Percentiles rank a stretch among this genome's conserved stretches.
phyloP scores from a whole-genome alignment of 2,329 filamentous ascomycete genomes.

The Parastagonospora nodorum region DNA sequence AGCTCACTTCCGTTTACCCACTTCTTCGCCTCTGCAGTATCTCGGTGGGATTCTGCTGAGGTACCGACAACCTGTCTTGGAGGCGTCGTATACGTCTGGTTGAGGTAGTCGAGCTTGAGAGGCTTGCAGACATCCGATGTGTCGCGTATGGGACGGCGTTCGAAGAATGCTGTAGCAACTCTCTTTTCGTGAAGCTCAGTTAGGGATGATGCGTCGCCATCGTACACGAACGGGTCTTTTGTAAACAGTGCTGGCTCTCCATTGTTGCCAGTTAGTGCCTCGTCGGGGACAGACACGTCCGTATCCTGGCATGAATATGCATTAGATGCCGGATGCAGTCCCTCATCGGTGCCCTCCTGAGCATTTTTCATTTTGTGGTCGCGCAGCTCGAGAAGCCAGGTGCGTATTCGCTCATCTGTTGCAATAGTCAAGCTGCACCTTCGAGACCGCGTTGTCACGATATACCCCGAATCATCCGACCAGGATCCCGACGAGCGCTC shows the following conservation, averaged over 20 bases:
- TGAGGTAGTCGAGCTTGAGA: not conserved
- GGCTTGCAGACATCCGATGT: too few species aligned
- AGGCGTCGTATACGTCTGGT: not conserved
- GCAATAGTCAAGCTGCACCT: constrained; percentile 1
- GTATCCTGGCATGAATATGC: too few species aligned
- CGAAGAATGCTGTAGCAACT: too few species aligned
- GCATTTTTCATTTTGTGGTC: not conserved
- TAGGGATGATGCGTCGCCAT: not conserved
- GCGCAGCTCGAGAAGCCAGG: constrained; percentile 21
- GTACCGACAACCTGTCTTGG: not conserved
- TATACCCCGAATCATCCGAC: constrained; percentile 35
- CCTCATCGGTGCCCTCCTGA: too few species aligned
- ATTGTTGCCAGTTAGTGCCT: not conserved
- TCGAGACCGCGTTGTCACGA: constrained; percentile 8
- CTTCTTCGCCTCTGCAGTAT: not conserved
- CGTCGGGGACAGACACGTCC: too few species aligned
- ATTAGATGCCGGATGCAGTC: too few species aligned
- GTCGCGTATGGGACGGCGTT: too few species aligned
- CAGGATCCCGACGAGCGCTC: constrained; percentile 27
- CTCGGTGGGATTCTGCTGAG: not conserved
- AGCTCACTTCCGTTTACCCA: not conserved
- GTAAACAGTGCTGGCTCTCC: not conserved
- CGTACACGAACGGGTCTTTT: constrained; percentile 1
- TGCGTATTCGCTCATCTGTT: constrained; percentile 12
- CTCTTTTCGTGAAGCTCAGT: too few species aligned